phyloP scores from a whole-genome alignment of 108 stramenopile species.

The Aurantiochytrium sp. region DNA sequence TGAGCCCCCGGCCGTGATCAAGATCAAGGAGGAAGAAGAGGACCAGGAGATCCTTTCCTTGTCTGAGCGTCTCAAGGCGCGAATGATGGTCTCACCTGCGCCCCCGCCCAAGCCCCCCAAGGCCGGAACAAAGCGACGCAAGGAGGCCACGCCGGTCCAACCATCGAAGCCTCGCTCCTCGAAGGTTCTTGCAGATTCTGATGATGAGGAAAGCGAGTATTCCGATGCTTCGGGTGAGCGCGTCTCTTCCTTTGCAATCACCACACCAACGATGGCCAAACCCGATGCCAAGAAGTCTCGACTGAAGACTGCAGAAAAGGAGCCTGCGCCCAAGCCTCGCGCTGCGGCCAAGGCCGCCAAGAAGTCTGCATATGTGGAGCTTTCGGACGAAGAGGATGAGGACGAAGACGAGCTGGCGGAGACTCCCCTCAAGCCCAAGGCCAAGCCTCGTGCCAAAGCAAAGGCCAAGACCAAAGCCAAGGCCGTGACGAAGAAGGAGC shows the following conservation, averaged over 20 bases:
- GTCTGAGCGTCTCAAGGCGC: slow-evolving; percentile 17
- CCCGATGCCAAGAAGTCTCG: not conserved
- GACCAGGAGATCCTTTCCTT: slow-evolving; percentile 18
- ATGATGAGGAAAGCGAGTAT: not conserved
- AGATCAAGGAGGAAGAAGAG: slow-evolving; percentile 7
- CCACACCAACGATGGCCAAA: not conserved
- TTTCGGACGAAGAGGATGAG: not conserved
- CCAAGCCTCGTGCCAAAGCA: not conserved
- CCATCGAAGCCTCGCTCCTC: not conserved
- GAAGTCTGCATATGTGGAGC: not conserved
- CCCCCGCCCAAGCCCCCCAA: not conserved
- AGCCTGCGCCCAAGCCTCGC: too few species aligned
- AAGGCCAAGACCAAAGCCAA: not conserved
- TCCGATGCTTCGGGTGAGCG: not conserved
- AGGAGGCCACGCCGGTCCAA: not conserved
- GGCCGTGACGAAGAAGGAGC: not conserved
- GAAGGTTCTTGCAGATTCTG: not conserved
- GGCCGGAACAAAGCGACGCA: not conserved
- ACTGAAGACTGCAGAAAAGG: not conserved
- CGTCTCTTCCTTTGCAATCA: not conserved
- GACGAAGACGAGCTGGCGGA: not conserved
- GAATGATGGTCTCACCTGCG: slow-evolving; percentile 18
- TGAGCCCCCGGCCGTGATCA: not conserved
- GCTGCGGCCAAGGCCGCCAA: not conserved
- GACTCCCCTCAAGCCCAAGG: not conserved